Base-by-base conservation (phyloP, 768 basidiomycete genomes). In the Russula ochroleuca region DNA sequence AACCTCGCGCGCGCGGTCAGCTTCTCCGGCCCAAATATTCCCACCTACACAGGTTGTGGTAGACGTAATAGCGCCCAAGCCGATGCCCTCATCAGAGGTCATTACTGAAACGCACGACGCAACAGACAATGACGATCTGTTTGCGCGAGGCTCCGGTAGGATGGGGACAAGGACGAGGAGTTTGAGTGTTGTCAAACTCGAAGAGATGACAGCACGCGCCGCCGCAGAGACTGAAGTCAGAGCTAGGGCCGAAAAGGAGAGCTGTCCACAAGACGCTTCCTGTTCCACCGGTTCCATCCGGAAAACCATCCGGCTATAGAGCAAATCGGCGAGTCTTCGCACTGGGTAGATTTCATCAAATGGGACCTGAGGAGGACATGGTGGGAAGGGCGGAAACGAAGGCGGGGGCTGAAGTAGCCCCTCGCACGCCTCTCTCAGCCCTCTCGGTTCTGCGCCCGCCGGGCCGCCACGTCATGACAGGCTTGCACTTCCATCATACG, bases 181-280 rank as follows among this genome's bases (percentile, higher is more conserved):
- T 69, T 80, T 83, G 62, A 74, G 83, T n/a, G 88, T 92, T 8
- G 83, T 83, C 63, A 77, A 80, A 64, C 77, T 92, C 57, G 91
- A 92, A 74, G 79, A 81, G 72, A 84, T 93, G 78, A 89, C 87
- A 0, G 86, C 83, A 35, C 84, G 82, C 0, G 65, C 58, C 11
- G 38, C 47, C 3, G 57, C 58, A 25, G 63, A 64, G 52, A 23
- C 28, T 1, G 52, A 64, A 40, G 45, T 52, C 38, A 66, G 79
- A n/a, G 76, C 45, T 11, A 40, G 37, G 28, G 61, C 45, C 21
- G 53, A 55, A 19, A 62, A 76, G 7, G 73, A 73, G 66, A 0
- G 59, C 21, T 15, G 64, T 73, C 14, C 81, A 85, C 67, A 89
- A 86, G 77, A 87, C 85, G 13, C 77, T 88, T 1, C 85, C 86